phyloP scores from a whole-genome alignment of 2,329 filamentous ascomycete genomes.

The Cladosporium sp. region DNA sequence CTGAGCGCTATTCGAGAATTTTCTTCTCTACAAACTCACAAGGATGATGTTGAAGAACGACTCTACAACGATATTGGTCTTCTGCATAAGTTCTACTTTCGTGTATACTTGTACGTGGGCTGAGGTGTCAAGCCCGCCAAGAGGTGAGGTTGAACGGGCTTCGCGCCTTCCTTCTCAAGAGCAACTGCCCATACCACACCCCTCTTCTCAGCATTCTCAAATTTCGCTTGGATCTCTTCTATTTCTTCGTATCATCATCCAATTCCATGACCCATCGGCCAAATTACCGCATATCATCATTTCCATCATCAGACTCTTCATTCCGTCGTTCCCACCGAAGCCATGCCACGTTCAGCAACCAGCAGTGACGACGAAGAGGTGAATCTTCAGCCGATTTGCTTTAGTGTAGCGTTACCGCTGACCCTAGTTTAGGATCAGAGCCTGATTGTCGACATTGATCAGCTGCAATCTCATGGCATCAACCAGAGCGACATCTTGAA shows the following conservation, averaged over 20 bases:
- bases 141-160: conserved; percentile 7
- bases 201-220: conserved; percentile 4
- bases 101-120: too few species aligned
- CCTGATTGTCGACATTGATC: conserved; percentile 63
- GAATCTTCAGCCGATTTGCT: conserved; percentile 14
- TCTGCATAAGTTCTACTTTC: too few species aligned
- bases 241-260: background rate
- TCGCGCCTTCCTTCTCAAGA: conserved; percentile 5
- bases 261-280: background rate
- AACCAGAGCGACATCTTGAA: conserved; percentile 63
- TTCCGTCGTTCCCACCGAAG: conserved; percentile 5
- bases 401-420: background rate
- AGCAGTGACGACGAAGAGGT: conserved; percentile 54
- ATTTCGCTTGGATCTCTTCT: background rate
- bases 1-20: too few species aligned
- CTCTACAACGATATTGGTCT: too few species aligned
- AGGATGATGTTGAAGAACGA: too few species aligned
- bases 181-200: background rate
- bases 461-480: conserved; percentile 63
- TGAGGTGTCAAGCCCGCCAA: background rate
- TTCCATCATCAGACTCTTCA: background rate
- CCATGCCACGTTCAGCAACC: conserved; percentile 50
- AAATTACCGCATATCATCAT: background rate
- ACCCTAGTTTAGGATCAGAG: conserved; percentile 35
- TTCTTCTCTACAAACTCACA: too few species aligned